phyloP scores from a whole-genome alignment of 2,329 filamentous ascomycete genomes.

The Colletotrichum lentis region DNA sequence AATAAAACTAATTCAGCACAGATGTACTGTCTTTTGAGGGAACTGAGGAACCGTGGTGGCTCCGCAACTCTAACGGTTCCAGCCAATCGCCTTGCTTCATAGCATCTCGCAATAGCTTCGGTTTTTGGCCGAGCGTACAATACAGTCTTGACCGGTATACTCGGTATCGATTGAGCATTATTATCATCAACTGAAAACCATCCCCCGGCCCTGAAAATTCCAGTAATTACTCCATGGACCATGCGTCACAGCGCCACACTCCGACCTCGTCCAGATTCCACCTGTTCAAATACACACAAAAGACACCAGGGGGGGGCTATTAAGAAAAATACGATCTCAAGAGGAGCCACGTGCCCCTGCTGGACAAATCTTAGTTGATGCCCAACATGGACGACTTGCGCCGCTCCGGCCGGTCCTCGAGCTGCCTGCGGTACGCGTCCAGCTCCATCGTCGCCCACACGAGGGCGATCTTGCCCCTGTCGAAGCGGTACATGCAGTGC shows the following conservation, averaged over 20 bases:
- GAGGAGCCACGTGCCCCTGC: background rate
- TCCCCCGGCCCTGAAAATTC: background rate
- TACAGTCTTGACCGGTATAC: too few species aligned
- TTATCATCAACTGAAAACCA: background rate
- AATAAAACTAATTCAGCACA: too few species aligned
- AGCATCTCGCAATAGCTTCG: too few species aligned
- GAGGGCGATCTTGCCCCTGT: constrained; percentile 45
- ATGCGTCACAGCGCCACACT: background rate
- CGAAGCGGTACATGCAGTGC: constrained; percentile 48
- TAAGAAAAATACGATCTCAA: background rate
- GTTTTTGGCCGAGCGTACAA: too few species aligned
- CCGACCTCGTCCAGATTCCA: background rate
- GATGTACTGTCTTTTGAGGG: too few species aligned
- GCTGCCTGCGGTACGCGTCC: constrained; percentile 40
- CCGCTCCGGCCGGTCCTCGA: constrained; percentile 14
- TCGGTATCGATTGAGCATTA: background rate
- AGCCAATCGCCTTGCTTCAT: too few species aligned
- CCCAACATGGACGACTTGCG: constrained; percentile 31
- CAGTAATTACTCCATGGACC: too few species aligned
- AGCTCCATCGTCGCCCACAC: constrained; percentile 49
- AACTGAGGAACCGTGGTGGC: too few species aligned
- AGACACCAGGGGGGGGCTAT: background rate
- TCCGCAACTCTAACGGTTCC: too few species aligned
- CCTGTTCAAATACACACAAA: background rate
- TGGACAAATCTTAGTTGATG: constrained; percentile 11